Evolutionary conservation across 2,329 filamentous ascomycete species (phyloP).

Genomic region (Colletotrichum sp.): DNA sequence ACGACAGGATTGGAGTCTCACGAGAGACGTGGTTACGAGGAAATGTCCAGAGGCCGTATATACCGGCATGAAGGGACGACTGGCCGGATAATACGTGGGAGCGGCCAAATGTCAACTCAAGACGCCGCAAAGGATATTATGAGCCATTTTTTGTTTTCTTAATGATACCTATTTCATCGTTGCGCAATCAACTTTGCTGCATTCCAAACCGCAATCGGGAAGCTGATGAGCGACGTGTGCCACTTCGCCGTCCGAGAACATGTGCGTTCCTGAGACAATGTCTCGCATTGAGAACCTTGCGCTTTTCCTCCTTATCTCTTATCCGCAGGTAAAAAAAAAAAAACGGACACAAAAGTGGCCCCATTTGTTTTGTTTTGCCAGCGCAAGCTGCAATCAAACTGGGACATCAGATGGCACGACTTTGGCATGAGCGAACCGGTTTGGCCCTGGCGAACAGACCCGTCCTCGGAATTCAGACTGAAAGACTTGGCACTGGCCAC

Average conservation of each 20-base stretch:
- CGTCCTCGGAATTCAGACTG: neutral
- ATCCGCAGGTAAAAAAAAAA: neutral
- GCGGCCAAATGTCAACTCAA: neutral
- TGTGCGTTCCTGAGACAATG: neutral
- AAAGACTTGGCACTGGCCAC: neutral
- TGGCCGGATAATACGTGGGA: slow-evolving; percentile 7
- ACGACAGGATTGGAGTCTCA: slow-evolving; percentile 2
- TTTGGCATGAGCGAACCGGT: neutral
- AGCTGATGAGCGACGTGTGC: neutral
- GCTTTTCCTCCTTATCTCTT: neutral
- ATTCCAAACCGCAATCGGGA: neutral
- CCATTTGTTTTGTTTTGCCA: neutral
- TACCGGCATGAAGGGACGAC: neutral
- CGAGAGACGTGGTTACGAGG: slow-evolving; percentile 8
- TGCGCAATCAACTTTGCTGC: neutral
- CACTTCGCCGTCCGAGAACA: neutral
- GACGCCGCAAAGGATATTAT: slow-evolving; percentile 1
- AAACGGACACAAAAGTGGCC: neutral
- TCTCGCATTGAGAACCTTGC: neutral
- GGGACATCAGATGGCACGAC: slow-evolving; percentile 4
- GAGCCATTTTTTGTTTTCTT: neutral
- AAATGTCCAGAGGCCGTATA: slow-evolving; percentile 2
- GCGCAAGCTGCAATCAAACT: neutral
- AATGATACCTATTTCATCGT: slow-evolving; percentile 13
- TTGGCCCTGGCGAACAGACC: neutral